Evolutionary conservation across 805 yeast species (phyloP).

Genomic region (Lachancea sp.): DNA sequence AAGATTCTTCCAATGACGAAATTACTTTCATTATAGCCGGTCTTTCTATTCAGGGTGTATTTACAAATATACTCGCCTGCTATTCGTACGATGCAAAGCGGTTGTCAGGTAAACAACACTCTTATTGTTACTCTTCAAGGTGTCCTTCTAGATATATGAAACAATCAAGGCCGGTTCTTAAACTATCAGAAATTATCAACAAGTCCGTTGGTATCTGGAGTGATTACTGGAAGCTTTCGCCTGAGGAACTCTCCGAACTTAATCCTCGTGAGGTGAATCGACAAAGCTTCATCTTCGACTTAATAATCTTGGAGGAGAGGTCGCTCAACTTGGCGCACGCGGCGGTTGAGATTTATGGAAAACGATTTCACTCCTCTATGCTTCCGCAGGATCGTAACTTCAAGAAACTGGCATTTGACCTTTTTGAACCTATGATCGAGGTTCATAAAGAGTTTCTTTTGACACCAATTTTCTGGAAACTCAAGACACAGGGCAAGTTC

Average conservation of each 20-base stretch:
- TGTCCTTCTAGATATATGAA: conserved; percentile 13
- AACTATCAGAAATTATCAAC: conserved; percentile 32
- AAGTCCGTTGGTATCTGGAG: conserved; percentile 51
- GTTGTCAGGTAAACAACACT: conserved; percentile 8
- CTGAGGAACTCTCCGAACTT: conserved; percentile 46
- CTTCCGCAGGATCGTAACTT: conserved; percentile 50
- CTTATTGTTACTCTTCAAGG: conserved; percentile 10
- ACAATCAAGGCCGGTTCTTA: conserved; percentile 19
- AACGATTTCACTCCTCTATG: conserved; percentile 37
- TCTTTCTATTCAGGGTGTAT: conserved; percentile 32
- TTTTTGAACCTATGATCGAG: conserved; percentile 49
- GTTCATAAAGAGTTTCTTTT: conserved; percentile 50
- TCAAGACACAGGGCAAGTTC: conserved; percentile 59
- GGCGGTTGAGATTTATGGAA: conserved; percentile 53
- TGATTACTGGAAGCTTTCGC: conserved; percentile 55
- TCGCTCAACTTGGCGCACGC: conserved; percentile 62
- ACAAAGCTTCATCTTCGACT: conserved; percentile 72
- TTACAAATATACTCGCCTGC: conserved; percentile 33
- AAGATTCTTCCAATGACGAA: conserved; percentile 27
- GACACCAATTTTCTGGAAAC: conserved; percentile 50
- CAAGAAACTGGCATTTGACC: conserved; percentile 49
- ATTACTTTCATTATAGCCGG: conserved; percentile 34
- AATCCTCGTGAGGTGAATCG: conserved; percentile 50
- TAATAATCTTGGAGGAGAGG: conserved; percentile 63
- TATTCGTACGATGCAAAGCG: conserved; percentile 21